These are phyloP conservation scores for Candida dendrica DNA, from an alignment of 805 yeast species.

Conservation along the genomic window DNA sequence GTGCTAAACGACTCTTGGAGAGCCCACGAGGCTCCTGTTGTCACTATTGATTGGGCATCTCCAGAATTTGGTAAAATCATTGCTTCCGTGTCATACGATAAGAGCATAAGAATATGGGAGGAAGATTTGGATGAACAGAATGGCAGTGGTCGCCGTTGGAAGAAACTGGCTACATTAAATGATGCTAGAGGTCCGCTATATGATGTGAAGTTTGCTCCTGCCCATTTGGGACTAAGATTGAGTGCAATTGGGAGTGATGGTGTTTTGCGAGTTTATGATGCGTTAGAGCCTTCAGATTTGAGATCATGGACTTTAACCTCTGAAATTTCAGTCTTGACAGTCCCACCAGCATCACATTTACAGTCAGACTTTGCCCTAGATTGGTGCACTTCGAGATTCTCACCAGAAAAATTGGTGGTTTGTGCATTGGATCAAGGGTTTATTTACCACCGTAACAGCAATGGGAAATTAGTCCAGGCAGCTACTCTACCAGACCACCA, in stretches of 20 bases:
- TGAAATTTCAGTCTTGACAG: slow-evolving; percentile 59
- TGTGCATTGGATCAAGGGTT: slow-evolving; percentile 84
- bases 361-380: slow-evolving; percentile 81
- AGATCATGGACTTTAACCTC: slow-evolving; percentile 73
- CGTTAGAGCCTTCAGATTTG: slow-evolving; percentile 83
- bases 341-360: slow-evolving; percentile 70
- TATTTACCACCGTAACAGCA: slow-evolving; percentile 52
- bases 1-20: slow-evolving; percentile 83
- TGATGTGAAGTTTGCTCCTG: slow-evolving; percentile 85
- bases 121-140: slow-evolving; percentile 73
- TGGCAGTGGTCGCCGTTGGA: slow-evolving; percentile 83
- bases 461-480: slow-evolving; percentile 46
- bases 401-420: slow-evolving; percentile 73
- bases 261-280: slow-evolving; percentile 74
- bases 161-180: slow-evolving; percentile 62
- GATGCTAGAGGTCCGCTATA: slow-evolving; percentile 87
- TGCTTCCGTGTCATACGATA: slow-evolving; percentile 85
- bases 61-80: slow-evolving; percentile 88
- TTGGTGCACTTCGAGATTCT: slow-evolving; percentile 87
- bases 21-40: slow-evolving; percentile 88
- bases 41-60: slow-evolving; percentile 83
- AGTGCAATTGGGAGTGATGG: slow-evolving; percentile 92
- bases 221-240: slow-evolving; percentile 70
- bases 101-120: slow-evolving; percentile 87
- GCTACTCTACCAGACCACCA: slow-evolving; percentile 75